These are phyloP conservation scores for Ophiostoma triangulosporum DNA, from an alignment of 2,329 filamentous ascomycete species.

Conservation along the genomic window DNA sequence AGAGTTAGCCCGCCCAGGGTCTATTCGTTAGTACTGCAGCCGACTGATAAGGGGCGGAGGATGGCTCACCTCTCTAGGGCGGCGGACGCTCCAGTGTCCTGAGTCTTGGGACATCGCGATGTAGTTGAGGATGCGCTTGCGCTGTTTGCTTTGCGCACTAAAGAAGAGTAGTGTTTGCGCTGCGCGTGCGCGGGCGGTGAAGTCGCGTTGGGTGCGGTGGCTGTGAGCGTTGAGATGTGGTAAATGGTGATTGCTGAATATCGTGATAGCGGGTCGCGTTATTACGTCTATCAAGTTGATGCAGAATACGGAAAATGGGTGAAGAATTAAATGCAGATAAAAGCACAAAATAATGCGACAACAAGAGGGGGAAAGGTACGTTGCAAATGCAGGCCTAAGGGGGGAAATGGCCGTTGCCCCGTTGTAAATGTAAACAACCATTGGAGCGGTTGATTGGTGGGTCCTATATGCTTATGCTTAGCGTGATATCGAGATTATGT, in stretches of 20 bases:
- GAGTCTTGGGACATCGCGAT: constrained; percentile 68
- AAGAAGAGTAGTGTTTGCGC: neutral
- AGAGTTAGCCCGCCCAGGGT: constrained; percentile 75
- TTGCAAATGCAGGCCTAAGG: neutral
- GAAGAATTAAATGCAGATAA: neutral
- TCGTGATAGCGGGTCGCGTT: neutral
- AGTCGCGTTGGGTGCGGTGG: neutral
- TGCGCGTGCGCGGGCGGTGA: neutral
- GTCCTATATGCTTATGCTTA: neutral
- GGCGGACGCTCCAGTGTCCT: constrained; percentile 80
- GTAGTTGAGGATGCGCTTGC: neutral
- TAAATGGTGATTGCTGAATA: neutral
- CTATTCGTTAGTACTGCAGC: constrained; percentile 29
- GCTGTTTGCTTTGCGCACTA: neutral
- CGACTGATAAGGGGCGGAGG: neutral
- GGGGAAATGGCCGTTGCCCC: constrained; percentile 8
- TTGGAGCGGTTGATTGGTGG: constrained; percentile 13
- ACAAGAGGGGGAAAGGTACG: neutral
- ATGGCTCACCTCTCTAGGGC: constrained; percentile 65
- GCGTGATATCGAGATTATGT: neutral
- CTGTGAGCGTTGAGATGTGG: no score
- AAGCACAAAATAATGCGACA: constrained; percentile 2
- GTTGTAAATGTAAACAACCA: constrained; percentile 15
- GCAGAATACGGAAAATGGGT: neutral
- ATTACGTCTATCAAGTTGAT: neutral